Evolutionary conservation across 2,329 filamentous ascomycete species (phyloP), one percentile per base, ranked within the genome.

Genomic region (Botrytis tulipae): DNA sequence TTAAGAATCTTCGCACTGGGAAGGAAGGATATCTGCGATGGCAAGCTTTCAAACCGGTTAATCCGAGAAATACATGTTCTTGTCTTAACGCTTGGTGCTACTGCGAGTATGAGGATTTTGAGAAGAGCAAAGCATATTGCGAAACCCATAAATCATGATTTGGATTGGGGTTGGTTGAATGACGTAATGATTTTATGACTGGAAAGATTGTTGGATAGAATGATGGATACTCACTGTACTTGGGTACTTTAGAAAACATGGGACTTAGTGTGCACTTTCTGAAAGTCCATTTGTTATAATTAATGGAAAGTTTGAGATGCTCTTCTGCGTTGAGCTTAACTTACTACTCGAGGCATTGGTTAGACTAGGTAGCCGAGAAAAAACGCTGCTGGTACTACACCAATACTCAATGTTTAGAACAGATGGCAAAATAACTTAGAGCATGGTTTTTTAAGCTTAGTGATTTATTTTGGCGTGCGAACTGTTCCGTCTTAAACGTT

Each of bases 51-150:
- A 60, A 46, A 42, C 37, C 40, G 14, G 54, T 73, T 4, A 35
- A n/a, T 7, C 25, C 32, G 32, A 69, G 71, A 25, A 54, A 25
- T 4, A 51, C 1, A 29, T 73, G 71, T 48, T 14, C 29, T 18
- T 73, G 71, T 54, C 0, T 3, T 6, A 59, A 40, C 1, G 16
- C 18, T 35, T 20, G 10, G n/a, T 73, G 71, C 8, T 48, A 61
- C 42, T 73, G 71, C 22, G 29, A 42, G 32, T 73, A 73, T 44
- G 63, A 73, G 32, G 42, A 73, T 25, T 65, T 57, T n/a, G 61
- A 67, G n/a, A n/a, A 54, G 12, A 72, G 70, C 48, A 40, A 22
- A 29, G 16, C 25, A 1, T 68, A 68, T 42, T 68, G 65, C 46
- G 35, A 54, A 2, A 32, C 35, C 29, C 25, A 29, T 7, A 32